Evolutionary conservation across 257 asterid genomes (phyloP).

Genomic region (Scutellaria minor): DNA sequence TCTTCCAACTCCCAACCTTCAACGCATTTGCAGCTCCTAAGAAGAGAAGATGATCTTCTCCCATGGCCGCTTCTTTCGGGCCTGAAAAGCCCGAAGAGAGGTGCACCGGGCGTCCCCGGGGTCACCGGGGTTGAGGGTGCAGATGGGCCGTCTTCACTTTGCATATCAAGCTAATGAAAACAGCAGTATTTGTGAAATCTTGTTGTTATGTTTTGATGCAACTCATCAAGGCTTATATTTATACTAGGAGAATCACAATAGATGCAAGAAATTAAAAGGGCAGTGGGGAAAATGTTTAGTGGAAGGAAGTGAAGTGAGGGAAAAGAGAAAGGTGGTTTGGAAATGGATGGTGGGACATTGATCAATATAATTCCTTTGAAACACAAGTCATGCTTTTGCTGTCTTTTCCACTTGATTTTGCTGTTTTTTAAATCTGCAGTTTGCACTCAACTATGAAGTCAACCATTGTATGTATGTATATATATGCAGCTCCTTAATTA

Average conservation of each 20-base stretch:
- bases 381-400: slow-evolving; percentile 49
- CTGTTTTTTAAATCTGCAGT: slow-evolving; percentile 26
- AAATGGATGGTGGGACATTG: slow-evolving; percentile 56
- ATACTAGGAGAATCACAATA: slow-evolving; percentile 38
- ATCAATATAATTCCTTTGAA: slow-evolving; percentile 33
- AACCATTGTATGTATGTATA: slow-evolving; percentile 25
- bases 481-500: neutral
- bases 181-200: neutral
- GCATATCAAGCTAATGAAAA: slow-evolving; percentile 37
- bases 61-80: slow-evolving; percentile 40
- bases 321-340: slow-evolving; percentile 38
- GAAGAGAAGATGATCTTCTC: slow-evolving; percentile 47
- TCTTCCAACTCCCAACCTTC: slow-evolving; percentile 72
- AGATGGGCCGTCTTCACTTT: slow-evolving; percentile 59
- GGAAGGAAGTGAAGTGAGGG: slow-evolving; percentile 45
- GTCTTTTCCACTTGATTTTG: slow-evolving; percentile 53
- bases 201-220: neutral
- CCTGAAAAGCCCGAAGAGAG: slow-evolving; percentile 62
- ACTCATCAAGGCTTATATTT: slow-evolving; percentile 8
- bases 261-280: slow-evolving; percentile 28
- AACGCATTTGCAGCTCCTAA: slow-evolving; percentile 64
- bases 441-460: slow-evolving; percentile 42
- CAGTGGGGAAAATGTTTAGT: slow-evolving; percentile 33
- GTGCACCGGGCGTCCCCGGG: slow-evolving; percentile 74
- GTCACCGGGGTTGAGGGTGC: slow-evolving; percentile 76